Evolutionary conservation across 2,329 filamentous ascomycete species (phyloP), one percentile per base, ranked within the genome.

Genomic region (Scedosporium apiospermum): DNA sequence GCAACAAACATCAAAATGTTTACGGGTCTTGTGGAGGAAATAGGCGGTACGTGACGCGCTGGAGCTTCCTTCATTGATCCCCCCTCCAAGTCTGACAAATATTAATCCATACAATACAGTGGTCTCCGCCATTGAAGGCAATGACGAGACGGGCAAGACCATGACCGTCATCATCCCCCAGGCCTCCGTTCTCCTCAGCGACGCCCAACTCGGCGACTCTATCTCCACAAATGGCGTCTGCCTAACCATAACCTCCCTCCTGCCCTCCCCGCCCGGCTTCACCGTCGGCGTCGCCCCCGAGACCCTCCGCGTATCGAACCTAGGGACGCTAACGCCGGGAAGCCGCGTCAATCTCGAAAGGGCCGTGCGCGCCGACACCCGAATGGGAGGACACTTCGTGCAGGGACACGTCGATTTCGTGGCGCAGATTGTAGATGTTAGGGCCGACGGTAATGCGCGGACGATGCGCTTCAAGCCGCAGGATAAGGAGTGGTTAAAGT

Each of bases 351-450:
- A 99, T 75, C 88, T 99, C 61, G 95, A 99, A 80, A 88, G 95
- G 16, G 93, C 95, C 3, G 93, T 99, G 62, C 88, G 89, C 18
- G 91, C 92, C 4, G 85, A 89, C 69, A 97, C 93, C 57, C 90
- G 95, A 62, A 98, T 99, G 91, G 95, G 96, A 57, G 95, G 95
- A 0, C 95, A 99, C 77, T 96, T 98, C 70, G 93, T 98, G 38
- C 96, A 99, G 77, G 95, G 95, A 49, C 95, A 99, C 75, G 93
- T 99, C 65, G 96, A 99, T 75, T 93, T 91, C 10, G 86, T 88
- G 46, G 95, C 93, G 0, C 84, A 82, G 53, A 89, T 99, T 65
- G 72, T 88, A 46, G 83, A 84, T 53, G 83, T 89, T 42, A 87
- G 83, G 18, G 86, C 88, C 3, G 95, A 99, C 75, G 92, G 93